A percentile compares a stretch with the other conserved stretches of the same genome.
These are phyloP conservation scores for Euphorbia celastroides DNA, from an alignment of 441 rosid genomes.

Conservation along the genomic window DNA sequence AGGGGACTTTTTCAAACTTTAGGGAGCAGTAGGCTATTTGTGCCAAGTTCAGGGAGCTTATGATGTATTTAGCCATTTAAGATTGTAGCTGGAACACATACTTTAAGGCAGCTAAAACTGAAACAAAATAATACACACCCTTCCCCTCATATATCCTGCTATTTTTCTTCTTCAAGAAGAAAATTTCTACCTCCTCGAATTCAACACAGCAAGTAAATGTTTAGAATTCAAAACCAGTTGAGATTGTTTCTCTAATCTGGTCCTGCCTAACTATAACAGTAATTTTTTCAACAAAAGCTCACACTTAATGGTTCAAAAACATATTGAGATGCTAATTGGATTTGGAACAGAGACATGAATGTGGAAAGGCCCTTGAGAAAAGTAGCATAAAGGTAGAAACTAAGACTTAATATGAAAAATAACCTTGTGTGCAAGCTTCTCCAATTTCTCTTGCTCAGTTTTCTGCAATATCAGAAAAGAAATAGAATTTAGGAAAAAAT, in stretches of 20 bases:
- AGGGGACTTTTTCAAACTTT: too few species aligned
- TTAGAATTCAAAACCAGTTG: not conserved
- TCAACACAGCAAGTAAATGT: not conserved
- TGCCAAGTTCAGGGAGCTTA: too few species aligned
- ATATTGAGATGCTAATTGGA: not conserved
- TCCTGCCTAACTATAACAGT: not conserved
- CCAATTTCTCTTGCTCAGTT: constrained; percentile 82
- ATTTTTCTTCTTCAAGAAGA: too few species aligned
- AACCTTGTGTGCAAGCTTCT: constrained; percentile 89
- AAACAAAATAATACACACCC: too few species aligned
- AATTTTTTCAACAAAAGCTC: not conserved
- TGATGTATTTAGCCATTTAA: too few species aligned
- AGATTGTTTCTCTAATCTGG: not conserved
- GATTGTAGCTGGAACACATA: too few species aligned
- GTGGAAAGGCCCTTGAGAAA: constrained; percentile 1
- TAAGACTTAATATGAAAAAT: not conserved
- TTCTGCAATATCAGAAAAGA: constrained; percentile 43
- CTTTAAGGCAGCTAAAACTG: too few species aligned
- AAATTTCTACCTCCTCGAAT: too few species aligned
- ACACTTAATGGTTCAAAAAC: not conserved
- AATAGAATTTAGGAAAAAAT: not conserved
- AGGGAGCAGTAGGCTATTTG: too few species aligned
- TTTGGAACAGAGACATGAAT: not conserved
- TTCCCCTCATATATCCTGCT: too few species aligned
- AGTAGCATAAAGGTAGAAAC: not conserved